Conservation (phyloP, 805 yeast genomes). For the Ogataea nitratoaversa region DNA sequence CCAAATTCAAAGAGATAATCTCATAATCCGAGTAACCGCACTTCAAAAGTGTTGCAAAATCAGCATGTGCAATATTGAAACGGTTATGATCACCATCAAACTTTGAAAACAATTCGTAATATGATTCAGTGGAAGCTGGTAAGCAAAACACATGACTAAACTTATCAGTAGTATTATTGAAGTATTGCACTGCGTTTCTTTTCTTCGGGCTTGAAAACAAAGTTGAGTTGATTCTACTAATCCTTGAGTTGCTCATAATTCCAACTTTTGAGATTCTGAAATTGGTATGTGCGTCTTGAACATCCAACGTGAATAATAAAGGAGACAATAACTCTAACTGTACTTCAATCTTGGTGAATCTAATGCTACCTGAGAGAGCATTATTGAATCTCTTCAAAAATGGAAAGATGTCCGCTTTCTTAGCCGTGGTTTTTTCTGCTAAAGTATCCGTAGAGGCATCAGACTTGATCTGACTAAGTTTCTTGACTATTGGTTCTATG, state of each 20-base stretch:
- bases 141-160: constrained; percentile 5
- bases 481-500: constrained; percentile 16
- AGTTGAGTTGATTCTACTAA: constrained; percentile 7
- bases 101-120: constrained; percentile 5
- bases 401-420: neutral
- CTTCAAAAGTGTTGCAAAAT: constrained; percentile 7
- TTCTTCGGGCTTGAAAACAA: constrained; percentile 7
- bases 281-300: constrained; percentile 9
- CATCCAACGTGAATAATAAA: constrained; percentile 13
- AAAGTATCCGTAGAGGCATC: neutral
- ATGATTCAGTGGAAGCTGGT: neutral
- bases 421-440: neutral
- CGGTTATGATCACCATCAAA: constrained; percentile 15
- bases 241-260: constrained; percentile 5
- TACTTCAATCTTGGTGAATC: constrained; percentile 8
- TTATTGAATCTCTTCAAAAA: constrained; percentile 2
- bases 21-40: constrained; percentile 10
- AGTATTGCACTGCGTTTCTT: constrained; percentile 8
- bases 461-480: neutral
- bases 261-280: constrained; percentile 10
- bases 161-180: constrained; percentile 5
- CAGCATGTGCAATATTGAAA: constrained; percentile 11
- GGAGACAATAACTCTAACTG: constrained; percentile 15
- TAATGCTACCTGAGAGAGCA: constrained; percentile 5
- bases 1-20: neutral